phyloP scores from a whole-genome alignment of 768 basidiomycete species.

The Tylopilus rubrobrunneus region DNA sequence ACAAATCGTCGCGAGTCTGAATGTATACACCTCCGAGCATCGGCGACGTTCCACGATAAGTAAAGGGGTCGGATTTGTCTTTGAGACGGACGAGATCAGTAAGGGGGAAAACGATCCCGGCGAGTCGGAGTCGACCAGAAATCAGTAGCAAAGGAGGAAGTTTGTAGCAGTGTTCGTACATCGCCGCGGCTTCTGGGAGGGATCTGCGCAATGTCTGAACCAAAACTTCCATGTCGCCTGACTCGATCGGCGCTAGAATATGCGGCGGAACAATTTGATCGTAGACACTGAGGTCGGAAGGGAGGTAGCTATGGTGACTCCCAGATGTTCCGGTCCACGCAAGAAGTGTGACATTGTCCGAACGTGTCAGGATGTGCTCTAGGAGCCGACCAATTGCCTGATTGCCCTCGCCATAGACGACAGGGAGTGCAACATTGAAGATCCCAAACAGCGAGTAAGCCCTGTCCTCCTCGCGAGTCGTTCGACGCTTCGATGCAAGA shows the following conservation, averaged over 20 bases:
- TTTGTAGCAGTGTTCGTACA: not conserved
- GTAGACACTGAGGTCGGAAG: not conserved
- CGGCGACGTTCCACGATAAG: not conserved
- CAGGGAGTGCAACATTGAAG: conserved; percentile 4
- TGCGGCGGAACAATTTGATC: not conserved
- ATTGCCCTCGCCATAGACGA: conserved; percentile 15
- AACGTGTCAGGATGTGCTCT: not conserved
- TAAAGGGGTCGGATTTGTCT: not conserved
- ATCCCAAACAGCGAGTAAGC: conserved; percentile 16
- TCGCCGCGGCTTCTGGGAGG: not conserved
- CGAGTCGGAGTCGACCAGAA: not conserved
- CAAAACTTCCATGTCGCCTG: too few relatives aligned
- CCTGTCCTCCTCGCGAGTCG: conserved; percentile 12
- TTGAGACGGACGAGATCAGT: not conserved
- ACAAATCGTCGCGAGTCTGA: not conserved
- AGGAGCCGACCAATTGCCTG: not conserved
- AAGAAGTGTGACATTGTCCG: not conserved
- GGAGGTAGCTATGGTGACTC: not conserved
- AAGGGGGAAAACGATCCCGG: not conserved
- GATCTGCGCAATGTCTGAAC: not conserved
- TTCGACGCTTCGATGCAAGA: conserved; percentile 9
- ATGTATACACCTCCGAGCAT: not conserved
- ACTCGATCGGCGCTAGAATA: not conserved
- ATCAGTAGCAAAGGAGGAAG: not conserved
- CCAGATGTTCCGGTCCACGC: not conserved